Base-by-base conservation (phyloP, 2,329 filamentous ascomycete genomes). In the Sclerotinia nivalis region DNA sequence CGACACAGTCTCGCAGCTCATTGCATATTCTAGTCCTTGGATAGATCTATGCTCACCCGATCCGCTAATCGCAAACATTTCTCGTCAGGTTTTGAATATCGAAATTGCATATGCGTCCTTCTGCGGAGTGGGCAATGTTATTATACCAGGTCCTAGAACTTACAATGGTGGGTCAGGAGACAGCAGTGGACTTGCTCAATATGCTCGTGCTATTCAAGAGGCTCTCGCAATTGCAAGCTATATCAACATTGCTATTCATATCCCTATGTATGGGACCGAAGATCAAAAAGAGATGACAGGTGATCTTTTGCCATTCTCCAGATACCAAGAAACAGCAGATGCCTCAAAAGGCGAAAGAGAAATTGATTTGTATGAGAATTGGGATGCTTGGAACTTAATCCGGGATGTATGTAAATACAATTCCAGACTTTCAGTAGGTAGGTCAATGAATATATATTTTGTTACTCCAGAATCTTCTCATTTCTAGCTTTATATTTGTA, bases 91-190 rank as follows among this genome's bases (percentile, higher is more conserved):
- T 9, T 84, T 99, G 73, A 93, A 93, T 78, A 85, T 97, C 52
- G 96, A 99, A 79, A 87, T 98, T 61, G 92, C 93, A 62, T 99
- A 97, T 81, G 96, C 96, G 73, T 94, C 93, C 72, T 99, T 98
- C 81, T 97, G 93, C 77, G 96, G 96, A 49, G 87, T 96, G 61
- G 89, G 89, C 69, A 96, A 91, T 80, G 85, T 98, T 70, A 83
- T 98, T 65, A 84, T 99, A 43, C 89, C 91, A 1, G 93, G 93
- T 0, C 96, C 96, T 4, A 86, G 87, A 73, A 82, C 88, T 20
- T 87, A 90, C 73, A 84, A 85, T 70, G 84, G 84, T 55, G 74
- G 69, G 78, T 83, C 71, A 80, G 82, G 20, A 83, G 81, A 61
- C 81, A 83, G 74, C 81, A 83, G 77, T 84, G 85, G n/a, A 78